Percentiles rank a stretch among this genome's conserved stretches.
phyloP scores from a whole-genome alignment of 2,329 filamentous ascomycete species.

The Neurospora sp. region DNA sequence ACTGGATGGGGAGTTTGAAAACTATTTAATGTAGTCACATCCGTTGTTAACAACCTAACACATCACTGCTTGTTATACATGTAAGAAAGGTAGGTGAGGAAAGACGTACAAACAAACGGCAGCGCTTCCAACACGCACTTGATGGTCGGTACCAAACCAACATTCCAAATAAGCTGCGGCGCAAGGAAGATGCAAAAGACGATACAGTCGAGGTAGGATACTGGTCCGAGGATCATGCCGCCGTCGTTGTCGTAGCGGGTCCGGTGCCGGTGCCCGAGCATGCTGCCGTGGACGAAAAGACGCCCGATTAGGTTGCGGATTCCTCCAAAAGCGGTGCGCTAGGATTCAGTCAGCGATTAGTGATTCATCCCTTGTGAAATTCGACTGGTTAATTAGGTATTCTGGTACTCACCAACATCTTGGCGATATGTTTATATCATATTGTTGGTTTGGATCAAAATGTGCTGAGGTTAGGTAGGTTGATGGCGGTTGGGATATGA shows the following conservation, averaged over 20 bases:
- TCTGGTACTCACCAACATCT: too few relatives aligned
- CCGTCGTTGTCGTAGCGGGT: not conserved
- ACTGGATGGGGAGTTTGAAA: slow-evolving; percentile 45
- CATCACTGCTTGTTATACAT: not conserved
- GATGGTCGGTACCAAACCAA: slow-evolving; percentile 51
- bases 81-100: not conserved
- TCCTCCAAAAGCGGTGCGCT: not conserved
- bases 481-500: too few relatives aligned
- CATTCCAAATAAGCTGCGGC: slow-evolving; percentile 60
- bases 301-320: not conserved
- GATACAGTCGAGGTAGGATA: slow-evolving; percentile 67
- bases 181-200: slow-evolving; percentile 62
- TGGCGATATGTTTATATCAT: too few relatives aligned
- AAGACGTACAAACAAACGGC: slow-evolving; percentile 56
- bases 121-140: slow-evolving; percentile 50
- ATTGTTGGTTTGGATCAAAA: too few relatives aligned
- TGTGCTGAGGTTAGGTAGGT: too few relatives aligned
- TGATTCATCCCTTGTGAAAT: too few relatives aligned
- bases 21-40: slow-evolving; percentile 28
- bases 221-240: slow-evolving; percentile 62
- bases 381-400: too few relatives aligned
- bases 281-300: not conserved
- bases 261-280: too few relatives aligned
- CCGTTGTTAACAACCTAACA: not conserved
- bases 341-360: too few relatives aligned